Evolutionary conservation across 2,329 filamentous ascomycete genomes (phyloP), one percentile per base, ranked within the genome.

Genomic region (Alternaria sp.): DNA sequence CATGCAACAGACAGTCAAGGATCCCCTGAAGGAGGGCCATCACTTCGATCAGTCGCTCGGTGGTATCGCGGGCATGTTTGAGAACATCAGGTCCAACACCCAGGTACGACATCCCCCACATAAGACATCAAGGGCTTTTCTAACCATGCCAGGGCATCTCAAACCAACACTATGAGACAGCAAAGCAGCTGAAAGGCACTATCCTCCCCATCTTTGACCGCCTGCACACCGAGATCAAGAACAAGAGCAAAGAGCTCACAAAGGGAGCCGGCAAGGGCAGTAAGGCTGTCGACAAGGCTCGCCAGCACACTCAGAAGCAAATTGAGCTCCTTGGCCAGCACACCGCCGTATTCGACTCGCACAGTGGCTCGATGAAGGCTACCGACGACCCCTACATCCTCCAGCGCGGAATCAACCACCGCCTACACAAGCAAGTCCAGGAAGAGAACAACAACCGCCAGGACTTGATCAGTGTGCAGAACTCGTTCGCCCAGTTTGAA

Each of bases 371-470:
- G 72, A 80, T 94, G 68, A 85, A 86, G 41, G 86, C 91, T 2
- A 73, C 81, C 11, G 88, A 97, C 33, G 95, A 99, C 75, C 95
- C 95, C 4, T 99, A 98, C 74, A 85, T 98, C 56, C 77, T 98
- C 44, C 87, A 90, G 70, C 88, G 94, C 31, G 91, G 91, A 59
- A 88, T 97, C 57, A 80, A 91, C 65, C 86, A 97, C 80, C 88
- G 93, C 41, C 83, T 99, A 54, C 89, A 92, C 84, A 94, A 91
- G 82, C 95, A 99, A 81, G 86, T 98, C 34, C 83, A 92, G 45
- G 92, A 97, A 74, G 95, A 99, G 82, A 99, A 99, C 84, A 96
- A 93, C 82, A 94, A 96, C 80, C 88, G 90, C 65, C 92, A 96
- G 75, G 95, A 99, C 75, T 85, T 98, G 56, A 85, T 99, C 62